These are phyloP conservation scores for Plasmodium gonderi DNA, from an alignment of 169 alveolate genomes.

Conservation along the genomic window DNA sequence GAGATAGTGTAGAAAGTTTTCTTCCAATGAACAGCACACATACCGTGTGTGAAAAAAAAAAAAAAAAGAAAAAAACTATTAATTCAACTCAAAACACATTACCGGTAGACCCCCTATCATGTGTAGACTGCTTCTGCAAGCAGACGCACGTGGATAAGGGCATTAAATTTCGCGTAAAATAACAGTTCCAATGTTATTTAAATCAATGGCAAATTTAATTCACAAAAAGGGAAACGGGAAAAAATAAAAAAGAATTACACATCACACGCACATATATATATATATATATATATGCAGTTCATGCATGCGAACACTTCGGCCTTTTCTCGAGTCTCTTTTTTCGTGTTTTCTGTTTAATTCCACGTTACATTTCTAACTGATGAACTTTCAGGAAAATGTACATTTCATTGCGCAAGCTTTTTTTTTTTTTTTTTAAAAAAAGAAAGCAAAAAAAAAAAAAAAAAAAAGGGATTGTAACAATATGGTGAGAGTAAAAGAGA, in stretches of 20 bases:
- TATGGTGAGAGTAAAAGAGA: neutral
- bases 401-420: neutral
- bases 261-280: neutral
- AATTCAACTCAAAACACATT: too few relatives aligned
- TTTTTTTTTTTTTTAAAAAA: neutral
- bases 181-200: neutral
- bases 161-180: too few relatives aligned
- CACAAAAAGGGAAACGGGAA: neutral
- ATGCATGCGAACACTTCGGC: too few relatives aligned
- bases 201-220: neutral
- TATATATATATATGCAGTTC: neutral
- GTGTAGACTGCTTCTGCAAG: too few relatives aligned
- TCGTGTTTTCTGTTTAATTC: neutral
- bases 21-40: too few relatives aligned
- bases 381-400: neutral
- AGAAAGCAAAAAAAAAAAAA: neutral
- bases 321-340: neutral
- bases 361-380: neutral
- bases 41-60: too few relatives aligned
- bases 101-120: too few relatives aligned
- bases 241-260: too few relatives aligned
- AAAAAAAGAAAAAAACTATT: too few relatives aligned
- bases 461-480: neutral
- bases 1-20: too few relatives aligned
- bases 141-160: too few relatives aligned